phyloP scores from a whole-genome alignment of 2,329 filamentous ascomycete genomes.

The Fusarium cicatricum region DNA sequence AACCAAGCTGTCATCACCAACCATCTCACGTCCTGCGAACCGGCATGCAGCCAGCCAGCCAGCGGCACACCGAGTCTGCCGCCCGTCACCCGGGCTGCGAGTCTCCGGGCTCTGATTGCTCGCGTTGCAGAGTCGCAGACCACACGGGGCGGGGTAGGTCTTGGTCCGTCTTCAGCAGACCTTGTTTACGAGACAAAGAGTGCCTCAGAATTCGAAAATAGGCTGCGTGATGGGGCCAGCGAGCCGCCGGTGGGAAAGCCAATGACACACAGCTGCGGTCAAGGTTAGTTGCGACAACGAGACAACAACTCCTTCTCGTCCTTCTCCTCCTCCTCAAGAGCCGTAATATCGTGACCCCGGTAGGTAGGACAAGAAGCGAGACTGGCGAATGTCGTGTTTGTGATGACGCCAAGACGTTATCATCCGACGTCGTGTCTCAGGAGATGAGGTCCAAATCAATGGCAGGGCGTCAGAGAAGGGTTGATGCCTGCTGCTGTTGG shows the following conservation, averaged over 20 bases:
- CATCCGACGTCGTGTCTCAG: background rate
- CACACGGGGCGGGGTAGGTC: slow-evolving; percentile 25
- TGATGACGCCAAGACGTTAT: slow-evolving; percentile 18
- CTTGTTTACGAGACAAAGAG: slow-evolving; percentile 10
- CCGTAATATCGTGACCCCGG: slow-evolving; percentile 8
- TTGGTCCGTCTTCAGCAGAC: slow-evolving; percentile 20
- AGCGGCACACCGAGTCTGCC: slow-evolving; percentile 41
- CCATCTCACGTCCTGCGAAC: slow-evolving; percentile 32
- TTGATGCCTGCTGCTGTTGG: slow-evolving; percentile 8
- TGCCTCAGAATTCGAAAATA: slow-evolving; percentile 18
- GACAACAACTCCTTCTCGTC: background rate
- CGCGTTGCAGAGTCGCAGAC: slow-evolving; percentile 15
- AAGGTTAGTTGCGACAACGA: slow-evolving; percentile 15
- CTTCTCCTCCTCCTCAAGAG: background rate
- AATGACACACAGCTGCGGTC: slow-evolving; percentile 29
- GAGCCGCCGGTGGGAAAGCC: slow-evolving; percentile 29
- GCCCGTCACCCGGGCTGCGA: slow-evolving; percentile 25
- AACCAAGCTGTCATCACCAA: slow-evolving; percentile 35
- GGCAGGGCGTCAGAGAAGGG: slow-evolving; percentile 15
- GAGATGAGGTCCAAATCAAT: slow-evolving; percentile 10
- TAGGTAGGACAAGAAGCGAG: slow-evolving; percentile 4
- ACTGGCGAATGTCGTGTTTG: slow-evolving; percentile 12
- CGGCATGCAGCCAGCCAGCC: slow-evolving; percentile 38
- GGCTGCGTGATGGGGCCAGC: slow-evolving; percentile 31
- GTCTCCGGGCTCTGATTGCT: slow-evolving; percentile 36